Evolutionary conservation across 352 stramenopile species (phyloP).

Genomic region (Nothophytophthora sp.): DNA sequence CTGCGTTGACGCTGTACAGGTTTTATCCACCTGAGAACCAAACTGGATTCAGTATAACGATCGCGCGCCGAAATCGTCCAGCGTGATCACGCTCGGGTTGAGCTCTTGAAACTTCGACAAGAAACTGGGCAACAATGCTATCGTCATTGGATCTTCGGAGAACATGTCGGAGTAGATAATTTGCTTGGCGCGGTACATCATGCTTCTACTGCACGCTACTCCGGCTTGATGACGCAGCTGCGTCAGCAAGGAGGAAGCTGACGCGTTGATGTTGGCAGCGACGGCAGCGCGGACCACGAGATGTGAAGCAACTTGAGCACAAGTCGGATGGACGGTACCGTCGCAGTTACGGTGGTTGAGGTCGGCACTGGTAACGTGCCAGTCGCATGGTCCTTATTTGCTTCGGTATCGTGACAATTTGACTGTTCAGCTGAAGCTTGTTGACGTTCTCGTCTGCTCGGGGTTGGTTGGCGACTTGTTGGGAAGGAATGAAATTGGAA

Average conservation of each 20-base stretch:
- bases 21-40: conserved; percentile 11
- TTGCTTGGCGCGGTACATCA: conserved; percentile 6
- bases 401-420: conserved; percentile 2
- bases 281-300: background rate
- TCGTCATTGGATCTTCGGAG: conserved; percentile 1
- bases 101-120: background rate
- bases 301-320: background rate
- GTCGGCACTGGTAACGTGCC: conserved; percentile 2
- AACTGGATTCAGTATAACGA: conserved; percentile 5
- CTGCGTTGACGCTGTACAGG: conserved; percentile 16
- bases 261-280: background rate
- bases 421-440: conserved; percentile 2
- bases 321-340: background rate
- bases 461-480: background rate
- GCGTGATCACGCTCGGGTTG: background rate
- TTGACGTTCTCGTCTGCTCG: background rate
- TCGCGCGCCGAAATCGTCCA: conserved; percentile 8
- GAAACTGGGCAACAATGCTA: conserved; percentile 1
- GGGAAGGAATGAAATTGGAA: background rate
- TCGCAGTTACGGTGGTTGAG: conserved; percentile 5
- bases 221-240: conserved; percentile 7
- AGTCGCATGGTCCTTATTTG: background rate
- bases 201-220: background rate
- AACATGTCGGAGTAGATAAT: background rate
- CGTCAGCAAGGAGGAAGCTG: background rate